Percentiles rank a stretch among this genome's conserved stretches.
phyloP scores from a whole-genome alignment of 768 basidiomycete species.

The Auriculariales sp. region DNA sequence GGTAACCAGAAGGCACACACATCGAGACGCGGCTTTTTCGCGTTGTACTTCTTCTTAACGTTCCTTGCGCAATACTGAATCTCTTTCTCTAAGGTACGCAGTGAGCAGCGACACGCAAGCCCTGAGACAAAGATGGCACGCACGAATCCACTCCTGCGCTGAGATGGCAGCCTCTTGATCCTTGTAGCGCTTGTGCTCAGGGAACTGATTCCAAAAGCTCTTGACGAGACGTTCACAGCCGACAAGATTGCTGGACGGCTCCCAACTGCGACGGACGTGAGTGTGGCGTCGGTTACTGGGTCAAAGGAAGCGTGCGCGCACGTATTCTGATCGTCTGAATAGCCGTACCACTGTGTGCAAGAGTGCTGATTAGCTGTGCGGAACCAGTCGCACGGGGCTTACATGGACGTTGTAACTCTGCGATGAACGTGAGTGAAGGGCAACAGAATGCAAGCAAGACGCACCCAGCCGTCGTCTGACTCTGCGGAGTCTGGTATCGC shows the following conservation, averaged over 20 bases:
- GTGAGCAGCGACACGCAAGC: background rate
- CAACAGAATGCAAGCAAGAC: too few relatives aligned
- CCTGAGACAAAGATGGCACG: conserved; percentile 4
- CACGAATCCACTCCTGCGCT: conserved; percentile 43
- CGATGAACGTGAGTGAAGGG: too few relatives aligned
- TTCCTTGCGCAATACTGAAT: conserved; percentile 21
- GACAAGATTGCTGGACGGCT: conserved; percentile 43
- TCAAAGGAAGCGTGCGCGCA: conserved; percentile 12
- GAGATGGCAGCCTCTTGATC: conserved; percentile 24
- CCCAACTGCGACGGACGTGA: conserved; percentile 38
- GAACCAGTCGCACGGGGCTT: too few relatives aligned
- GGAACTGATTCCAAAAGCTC: conserved; percentile 54
- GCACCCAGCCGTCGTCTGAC: too few relatives aligned
- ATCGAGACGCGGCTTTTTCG: background rate
- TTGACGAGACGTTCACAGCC: conserved; percentile 41
- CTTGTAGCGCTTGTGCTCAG: conserved; percentile 42
- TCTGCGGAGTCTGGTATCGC: too few relatives aligned
- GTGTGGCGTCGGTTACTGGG: background rate
- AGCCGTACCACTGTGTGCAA: conserved; percentile 67
- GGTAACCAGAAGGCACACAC: conserved; percentile 4
- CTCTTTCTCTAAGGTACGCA: conserved; percentile 19
- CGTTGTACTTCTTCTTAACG: conserved; percentile 11
- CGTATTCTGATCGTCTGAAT: conserved; percentile 43
- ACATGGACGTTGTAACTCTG: too few relatives aligned
- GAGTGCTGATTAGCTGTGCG: too few relatives aligned